Conservation (phyloP, 257 asterid species). For the Nicotiana undulata region DNA sequence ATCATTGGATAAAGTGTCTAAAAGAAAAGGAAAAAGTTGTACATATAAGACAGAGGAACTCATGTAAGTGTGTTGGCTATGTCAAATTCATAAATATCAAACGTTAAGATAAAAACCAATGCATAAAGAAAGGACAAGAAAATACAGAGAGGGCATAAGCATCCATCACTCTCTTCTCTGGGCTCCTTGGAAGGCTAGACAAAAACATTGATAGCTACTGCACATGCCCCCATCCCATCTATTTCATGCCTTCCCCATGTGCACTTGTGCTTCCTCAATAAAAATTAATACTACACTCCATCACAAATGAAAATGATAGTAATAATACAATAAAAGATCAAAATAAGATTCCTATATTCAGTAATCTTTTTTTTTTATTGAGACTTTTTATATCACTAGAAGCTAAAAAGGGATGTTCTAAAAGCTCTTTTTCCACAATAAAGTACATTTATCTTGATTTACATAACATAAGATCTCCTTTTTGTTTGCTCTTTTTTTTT, state of each 20-base stretch:
- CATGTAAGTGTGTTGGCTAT: neutral
- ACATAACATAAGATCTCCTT: slow-evolving; percentile 20
- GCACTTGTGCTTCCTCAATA: slow-evolving; percentile 14
- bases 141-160: slow-evolving; percentile 28
- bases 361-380: neutral
- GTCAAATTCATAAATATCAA: neutral
- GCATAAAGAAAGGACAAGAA: slow-evolving; percentile 12
- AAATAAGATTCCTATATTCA: neutral
- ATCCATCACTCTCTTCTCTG: slow-evolving; percentile 27
- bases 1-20: neutral
- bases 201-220: slow-evolving; percentile 30
- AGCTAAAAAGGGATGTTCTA: neutral
- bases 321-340: neutral
- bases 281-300: neutral
- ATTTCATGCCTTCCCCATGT: slow-evolving; percentile 50
- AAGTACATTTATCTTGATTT: slow-evolving; percentile 14
- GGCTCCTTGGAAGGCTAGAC: slow-evolving; percentile 9
- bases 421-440: slow-evolving; percentile 14
- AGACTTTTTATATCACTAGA: neutral
- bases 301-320: neutral
- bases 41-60: neutral
- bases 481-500: neutral
- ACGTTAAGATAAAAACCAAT: slow-evolving; percentile 1
- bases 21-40: neutral
- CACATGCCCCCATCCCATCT: slow-evolving; percentile 34